Conservation (phyloP, 352 stramenopile genomes). For the Globisporangium alternatum region DNA sequence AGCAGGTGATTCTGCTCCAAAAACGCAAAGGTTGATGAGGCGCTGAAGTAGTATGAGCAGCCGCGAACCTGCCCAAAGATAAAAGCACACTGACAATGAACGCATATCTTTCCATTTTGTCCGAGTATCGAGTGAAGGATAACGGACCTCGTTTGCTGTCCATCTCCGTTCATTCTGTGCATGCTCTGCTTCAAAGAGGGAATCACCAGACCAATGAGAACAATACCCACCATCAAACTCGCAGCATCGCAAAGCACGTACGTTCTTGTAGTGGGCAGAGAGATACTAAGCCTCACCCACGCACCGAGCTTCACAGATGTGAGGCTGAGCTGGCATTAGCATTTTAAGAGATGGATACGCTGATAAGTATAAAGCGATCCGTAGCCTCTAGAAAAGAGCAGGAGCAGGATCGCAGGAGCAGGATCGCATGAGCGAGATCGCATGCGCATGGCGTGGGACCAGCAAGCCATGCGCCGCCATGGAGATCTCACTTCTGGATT, state of each 20-base stretch:
- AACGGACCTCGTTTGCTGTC: slow-evolving; percentile 30
- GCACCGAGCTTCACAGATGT: no score
- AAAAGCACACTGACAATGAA: neutral
- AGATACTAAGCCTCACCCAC: no score
- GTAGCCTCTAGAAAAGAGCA: no score
- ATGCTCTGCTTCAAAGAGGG: neutral
- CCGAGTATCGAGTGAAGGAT: no score
- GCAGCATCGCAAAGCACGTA: neutral
- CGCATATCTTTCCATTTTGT: neutral
- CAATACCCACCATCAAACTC: neutral
- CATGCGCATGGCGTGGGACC: no score
- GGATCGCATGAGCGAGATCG: no score
- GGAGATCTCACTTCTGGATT: no score
- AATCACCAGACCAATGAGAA: neutral
- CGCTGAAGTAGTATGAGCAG: slow-evolving; percentile 89
- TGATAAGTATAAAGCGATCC: no score
- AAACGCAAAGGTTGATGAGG: slow-evolving; percentile 68
- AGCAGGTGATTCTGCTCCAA: slow-evolving; percentile 61
- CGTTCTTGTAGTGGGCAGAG: slow-evolving; percentile 6
- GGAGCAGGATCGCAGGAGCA: no score
- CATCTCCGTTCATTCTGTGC: slow-evolving; percentile 19
- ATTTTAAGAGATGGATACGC: no score
- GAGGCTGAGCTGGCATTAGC: no score
- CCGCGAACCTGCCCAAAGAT: slow-evolving; percentile 46
- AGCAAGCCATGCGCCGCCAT: no score